Evolutionary conservation across 2,329 filamentous ascomycete species (phyloP).

Genomic region (Paraphaeosphaeria sporulosa): DNA sequence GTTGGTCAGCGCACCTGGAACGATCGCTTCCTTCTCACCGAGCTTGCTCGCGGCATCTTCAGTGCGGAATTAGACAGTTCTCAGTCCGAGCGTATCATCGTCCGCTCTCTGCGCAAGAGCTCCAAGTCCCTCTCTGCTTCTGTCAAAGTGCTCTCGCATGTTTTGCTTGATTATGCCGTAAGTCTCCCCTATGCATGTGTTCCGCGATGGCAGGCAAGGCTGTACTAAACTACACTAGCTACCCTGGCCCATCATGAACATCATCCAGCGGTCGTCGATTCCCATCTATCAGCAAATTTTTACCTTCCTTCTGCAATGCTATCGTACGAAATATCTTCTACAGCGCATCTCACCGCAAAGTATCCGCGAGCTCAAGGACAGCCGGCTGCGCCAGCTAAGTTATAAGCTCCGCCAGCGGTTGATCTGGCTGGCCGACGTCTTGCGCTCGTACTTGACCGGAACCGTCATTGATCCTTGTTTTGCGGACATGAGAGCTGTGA

Average conservation of each 20-base stretch:
- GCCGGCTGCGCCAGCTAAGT: slow-evolving; percentile 18
- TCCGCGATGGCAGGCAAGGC: not conserved
- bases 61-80: slow-evolving; percentile 56
- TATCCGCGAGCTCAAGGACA: slow-evolving; percentile 15
- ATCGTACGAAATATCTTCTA: slow-evolving; percentile 73
- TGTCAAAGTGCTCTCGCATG: slow-evolving; percentile 67
- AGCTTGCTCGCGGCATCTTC: slow-evolving; percentile 77
- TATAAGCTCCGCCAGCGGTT: slow-evolving; percentile 72
- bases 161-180: slow-evolving; percentile 74
- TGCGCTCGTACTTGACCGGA: slow-evolving; percentile 79
- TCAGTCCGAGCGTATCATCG: slow-evolving; percentile 68
- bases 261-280: slow-evolving; percentile 72
- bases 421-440: slow-evolving; percentile 77
- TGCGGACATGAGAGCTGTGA: slow-evolving; percentile 61
- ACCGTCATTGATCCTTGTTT: slow-evolving; percentile 72
- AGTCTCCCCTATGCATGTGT: slow-evolving; percentile 44
- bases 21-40: slow-evolving; percentile 81
- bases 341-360: slow-evolving; percentile 56
- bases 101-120: slow-evolving; percentile 60
- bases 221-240: slow-evolving; percentile 33
- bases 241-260: slow-evolving; percentile 71
- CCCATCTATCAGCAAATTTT: slow-evolving; percentile 75
- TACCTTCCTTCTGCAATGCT: slow-evolving; percentile 78
- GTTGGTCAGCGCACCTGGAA: slow-evolving; percentile 69
- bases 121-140: slow-evolving; percentile 54